Conservation (phyloP, 2,329 filamentous ascomycete genomes). For the Colletotrichum gloeosporioides region DNA sequence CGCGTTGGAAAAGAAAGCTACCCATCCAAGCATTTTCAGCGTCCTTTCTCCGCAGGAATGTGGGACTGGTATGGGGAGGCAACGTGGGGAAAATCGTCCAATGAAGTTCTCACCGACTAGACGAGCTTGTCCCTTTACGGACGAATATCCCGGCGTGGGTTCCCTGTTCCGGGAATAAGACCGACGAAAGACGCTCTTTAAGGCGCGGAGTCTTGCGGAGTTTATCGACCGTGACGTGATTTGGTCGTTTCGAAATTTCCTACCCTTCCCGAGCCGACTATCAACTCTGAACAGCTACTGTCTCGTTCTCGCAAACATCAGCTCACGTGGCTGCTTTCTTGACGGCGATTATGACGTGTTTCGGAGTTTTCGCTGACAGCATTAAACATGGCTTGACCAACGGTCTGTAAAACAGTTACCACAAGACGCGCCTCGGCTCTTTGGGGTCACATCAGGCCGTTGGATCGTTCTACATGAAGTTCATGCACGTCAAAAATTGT, state of each 20-base stretch:
- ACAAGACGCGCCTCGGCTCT: not conserved
- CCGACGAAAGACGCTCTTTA: not conserved
- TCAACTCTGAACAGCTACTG: not conserved
- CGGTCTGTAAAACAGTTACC: not conserved
- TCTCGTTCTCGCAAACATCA: not conserved
- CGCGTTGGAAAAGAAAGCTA: not conserved
- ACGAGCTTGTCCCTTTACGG: not conserved
- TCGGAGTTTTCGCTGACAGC: not conserved
- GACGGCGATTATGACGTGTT: not conserved
- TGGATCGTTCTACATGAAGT: not conserved
- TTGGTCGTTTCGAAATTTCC: conserved; percentile 3
- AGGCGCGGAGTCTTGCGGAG: conserved; percentile 19
- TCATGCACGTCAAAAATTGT: not conserved
- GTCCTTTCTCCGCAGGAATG: not conserved
- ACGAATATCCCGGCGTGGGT: not conserved
- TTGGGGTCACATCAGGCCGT: not conserved
- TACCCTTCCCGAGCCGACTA: not conserved
- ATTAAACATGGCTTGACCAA: not conserved
- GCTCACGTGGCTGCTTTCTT: not conserved
- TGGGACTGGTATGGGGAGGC: not conserved
- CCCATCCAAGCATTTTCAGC: not conserved
- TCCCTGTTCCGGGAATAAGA: not conserved
- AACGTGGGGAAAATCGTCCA: conserved; percentile 5
- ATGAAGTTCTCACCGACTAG: not conserved
- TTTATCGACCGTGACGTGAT: conserved; percentile 14